A percentile compares a stretch with the other conserved stretches of the same genome.
Conservation (phyloP, 352 stramenopile genomes). For the Phytophthora cajani region DNA sequence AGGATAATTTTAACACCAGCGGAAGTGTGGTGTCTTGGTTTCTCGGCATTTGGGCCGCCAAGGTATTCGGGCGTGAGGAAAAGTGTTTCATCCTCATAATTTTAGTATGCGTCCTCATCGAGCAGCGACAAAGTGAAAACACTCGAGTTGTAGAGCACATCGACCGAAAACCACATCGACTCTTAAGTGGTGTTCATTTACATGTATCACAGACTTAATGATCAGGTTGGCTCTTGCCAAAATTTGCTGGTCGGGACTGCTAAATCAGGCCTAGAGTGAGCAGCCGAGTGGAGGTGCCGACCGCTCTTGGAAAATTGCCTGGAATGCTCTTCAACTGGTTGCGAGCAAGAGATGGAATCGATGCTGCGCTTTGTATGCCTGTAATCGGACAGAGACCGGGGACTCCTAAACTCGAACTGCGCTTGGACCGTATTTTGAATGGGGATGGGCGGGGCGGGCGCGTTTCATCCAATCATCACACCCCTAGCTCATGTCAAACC, state of each 20-base stretch:
- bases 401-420: constrained; percentile 14
- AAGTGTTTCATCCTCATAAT: no score
- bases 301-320: constrained; percentile 5
- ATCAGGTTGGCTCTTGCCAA: no score
- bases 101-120: no score
- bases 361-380: constrained; percentile 1
- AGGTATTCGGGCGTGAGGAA: no score
- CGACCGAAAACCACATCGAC: background rate
- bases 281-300: background rate
- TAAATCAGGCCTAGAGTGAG: background rate
- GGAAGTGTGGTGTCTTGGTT: no score
- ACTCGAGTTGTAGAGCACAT: background rate
- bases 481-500: constrained; percentile 6
- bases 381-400: constrained; percentile 10
- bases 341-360: background rate
- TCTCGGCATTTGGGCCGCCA: no score
- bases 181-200: background rate
- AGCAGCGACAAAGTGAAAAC: no score
- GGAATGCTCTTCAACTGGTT: constrained; percentile 21
- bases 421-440: constrained; percentile 9
- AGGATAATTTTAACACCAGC: background rate
- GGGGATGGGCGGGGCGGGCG: constrained; percentile 4
- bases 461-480: constrained; percentile 21
- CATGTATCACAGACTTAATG: background rate
- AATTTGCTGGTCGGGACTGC: background rate